Evolutionary conservation across 139 green algal genomes (phyloP).

Genomic region (Coelastrella sp.): DNA sequence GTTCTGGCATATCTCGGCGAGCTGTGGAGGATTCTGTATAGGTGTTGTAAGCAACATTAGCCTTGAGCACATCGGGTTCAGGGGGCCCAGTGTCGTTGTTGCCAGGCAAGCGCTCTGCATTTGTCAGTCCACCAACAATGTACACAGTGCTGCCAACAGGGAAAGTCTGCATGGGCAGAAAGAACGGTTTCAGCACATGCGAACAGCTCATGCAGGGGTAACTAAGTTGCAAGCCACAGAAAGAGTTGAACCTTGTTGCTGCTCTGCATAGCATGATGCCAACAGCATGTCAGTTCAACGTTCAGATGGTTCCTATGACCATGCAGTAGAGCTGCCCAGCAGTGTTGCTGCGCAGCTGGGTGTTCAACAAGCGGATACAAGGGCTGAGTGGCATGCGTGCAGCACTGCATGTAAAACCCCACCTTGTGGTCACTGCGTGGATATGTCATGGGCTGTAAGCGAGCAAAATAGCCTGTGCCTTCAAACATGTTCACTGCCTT

Average conservation of each 20-base stretch:
- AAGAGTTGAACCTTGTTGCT: too few species aligned
- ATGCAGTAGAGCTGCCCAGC: background rate
- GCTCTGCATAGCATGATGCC: too few species aligned
- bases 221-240: too few species aligned
- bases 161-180: constrained; percentile 30
- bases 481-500: constrained; percentile 9
- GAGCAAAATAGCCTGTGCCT: constrained; percentile 41
- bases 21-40: background rate
- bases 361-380: background rate
- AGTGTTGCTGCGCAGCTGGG: background rate
- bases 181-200: background rate
- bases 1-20: constrained; percentile 28
- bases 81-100: background rate
- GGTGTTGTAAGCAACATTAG: constrained; percentile 30
- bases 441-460: constrained; percentile 35
- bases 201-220: too few species aligned
- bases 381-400: background rate
- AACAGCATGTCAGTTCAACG: too few species aligned
- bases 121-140: constrained; percentile 47
- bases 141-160: constrained; percentile 45
- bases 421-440: constrained; percentile 50
- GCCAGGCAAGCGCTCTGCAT: background rate
- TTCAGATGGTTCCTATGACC: background rate
- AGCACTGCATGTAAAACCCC: background rate
- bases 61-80: constrained; percentile 21